These are phyloP conservation scores for Zygotorulaspora sp. DNA, from an alignment of 805 yeast genomes.

Conservation along the genomic window DNA sequence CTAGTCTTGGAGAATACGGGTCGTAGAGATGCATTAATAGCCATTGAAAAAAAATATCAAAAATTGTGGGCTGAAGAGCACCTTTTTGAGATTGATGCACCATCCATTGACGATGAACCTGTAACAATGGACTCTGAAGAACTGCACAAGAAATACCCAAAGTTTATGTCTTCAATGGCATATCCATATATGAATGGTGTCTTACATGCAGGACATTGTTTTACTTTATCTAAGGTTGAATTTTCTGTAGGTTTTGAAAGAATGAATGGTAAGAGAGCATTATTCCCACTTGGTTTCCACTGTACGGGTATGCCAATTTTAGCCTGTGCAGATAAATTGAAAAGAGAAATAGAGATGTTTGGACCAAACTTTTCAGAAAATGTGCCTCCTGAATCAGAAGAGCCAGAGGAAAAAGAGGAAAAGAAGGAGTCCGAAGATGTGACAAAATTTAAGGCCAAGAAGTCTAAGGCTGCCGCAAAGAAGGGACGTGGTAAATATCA, in stretches of 20 bases:
- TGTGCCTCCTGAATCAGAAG: constrained; percentile 56
- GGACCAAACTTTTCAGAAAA: constrained; percentile 73
- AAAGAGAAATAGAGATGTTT: constrained; percentile 86
- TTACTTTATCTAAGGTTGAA: constrained; percentile 91
- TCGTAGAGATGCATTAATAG: constrained; percentile 91
- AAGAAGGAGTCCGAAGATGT: constrained; percentile 61
- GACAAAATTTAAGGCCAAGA: constrained; percentile 87
- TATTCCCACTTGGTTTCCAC: constrained; percentile 96
- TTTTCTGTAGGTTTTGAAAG: constrained; percentile 91
- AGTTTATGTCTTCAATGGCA: constrained; percentile 90
- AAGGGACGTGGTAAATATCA: constrained; percentile 92
- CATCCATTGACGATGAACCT: constrained; percentile 62
- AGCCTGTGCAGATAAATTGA: constrained; percentile 92
- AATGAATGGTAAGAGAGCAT: constrained; percentile 86
- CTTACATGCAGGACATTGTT: constrained; percentile 94
- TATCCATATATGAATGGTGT: constrained; percentile 99
- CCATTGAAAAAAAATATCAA: constrained; percentile 84
- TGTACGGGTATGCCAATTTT: constrained; percentile 99
- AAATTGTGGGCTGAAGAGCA: constrained; percentile 82
- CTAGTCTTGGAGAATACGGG: constrained; percentile 58
- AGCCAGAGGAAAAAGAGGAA: constrained; percentile 36
- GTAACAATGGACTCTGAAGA: constrained; percentile 56
- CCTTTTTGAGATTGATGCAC: constrained; percentile 84
- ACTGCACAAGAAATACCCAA: constrained; percentile 74
- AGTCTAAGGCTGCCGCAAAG: constrained; percentile 90